Evolutionary conservation across 148 eudicot species (phyloP).

Genomic region (Cornus florida): DNA sequence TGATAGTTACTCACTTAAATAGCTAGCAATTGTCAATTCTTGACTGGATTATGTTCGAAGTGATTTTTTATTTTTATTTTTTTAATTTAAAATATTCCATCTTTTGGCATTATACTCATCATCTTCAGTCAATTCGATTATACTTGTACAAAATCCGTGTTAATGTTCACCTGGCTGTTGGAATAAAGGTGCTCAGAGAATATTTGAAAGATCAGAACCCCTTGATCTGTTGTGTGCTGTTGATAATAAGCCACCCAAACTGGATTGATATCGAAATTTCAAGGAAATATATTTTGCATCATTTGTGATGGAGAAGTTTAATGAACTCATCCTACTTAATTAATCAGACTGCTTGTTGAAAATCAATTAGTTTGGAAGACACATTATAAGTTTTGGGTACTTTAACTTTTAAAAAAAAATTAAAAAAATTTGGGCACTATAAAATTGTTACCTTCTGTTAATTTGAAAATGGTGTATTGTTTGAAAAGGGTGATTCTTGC

Average conservation of each 20-base stretch:
- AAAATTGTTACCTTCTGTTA: not conserved
- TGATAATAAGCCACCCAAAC: not conserved
- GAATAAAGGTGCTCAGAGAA: not conserved
- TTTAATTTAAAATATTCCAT: not conserved
- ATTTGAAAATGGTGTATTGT: not conserved
- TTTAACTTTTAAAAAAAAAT: too few relatives aligned
- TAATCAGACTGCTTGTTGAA: not conserved
- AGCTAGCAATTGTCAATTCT: not conserved
- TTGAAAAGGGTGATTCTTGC: not conserved
- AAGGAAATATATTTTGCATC: not conserved
- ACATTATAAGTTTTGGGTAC: too few relatives aligned
- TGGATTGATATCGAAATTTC: not conserved
- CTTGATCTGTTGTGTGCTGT: not conserved
- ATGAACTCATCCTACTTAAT: not conserved
- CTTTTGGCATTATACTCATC: not conserved
- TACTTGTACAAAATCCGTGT: not conserved
- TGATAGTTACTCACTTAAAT: not conserved
- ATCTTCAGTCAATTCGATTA: not conserved
- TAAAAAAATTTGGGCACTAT: not conserved
- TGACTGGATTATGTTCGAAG: not conserved
- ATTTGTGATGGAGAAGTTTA: not conserved
- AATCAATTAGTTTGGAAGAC: not conserved
- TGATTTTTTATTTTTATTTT: not conserved
- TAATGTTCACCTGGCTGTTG: not conserved
- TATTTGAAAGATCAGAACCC: not conserved